Conservation (phyloP, 345 rosid species). For the Tarenaya hassleriana region DNA sequence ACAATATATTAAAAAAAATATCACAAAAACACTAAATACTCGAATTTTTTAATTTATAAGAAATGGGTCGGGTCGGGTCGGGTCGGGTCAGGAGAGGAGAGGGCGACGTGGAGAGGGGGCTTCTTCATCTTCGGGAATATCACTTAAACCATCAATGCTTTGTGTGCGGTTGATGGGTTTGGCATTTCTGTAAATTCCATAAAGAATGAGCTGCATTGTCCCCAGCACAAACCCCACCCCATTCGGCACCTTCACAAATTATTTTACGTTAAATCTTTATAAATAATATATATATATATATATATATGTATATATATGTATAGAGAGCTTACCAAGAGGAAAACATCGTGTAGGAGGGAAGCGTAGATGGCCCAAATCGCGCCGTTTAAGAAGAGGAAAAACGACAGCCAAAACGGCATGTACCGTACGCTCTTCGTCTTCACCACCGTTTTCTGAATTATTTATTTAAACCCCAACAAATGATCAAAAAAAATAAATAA, state of each 20-base stretch:
- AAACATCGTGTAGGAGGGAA: slow-evolving; percentile 38
- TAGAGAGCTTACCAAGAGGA: slow-evolving; percentile 41
- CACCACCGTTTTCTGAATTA: slow-evolving; percentile 64
- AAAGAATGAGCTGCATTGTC: slow-evolving; percentile 46
- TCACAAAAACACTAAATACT: too few relatives aligned
- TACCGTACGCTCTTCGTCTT: slow-evolving; percentile 55
- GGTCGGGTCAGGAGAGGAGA: slow-evolving; percentile 21
- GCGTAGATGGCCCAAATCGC: slow-evolving; percentile 65
- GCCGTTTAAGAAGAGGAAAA: slow-evolving; percentile 57
- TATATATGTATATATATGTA: not conserved
- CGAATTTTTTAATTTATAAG: not conserved
- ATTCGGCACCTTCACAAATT: slow-evolving; percentile 54
- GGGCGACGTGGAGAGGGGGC: slow-evolving; percentile 20
- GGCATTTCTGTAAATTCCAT: slow-evolving; percentile 47
- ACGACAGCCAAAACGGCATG: slow-evolving; percentile 72
- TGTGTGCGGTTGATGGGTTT: slow-evolving; percentile 11
- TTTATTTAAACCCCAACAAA: slow-evolving; percentile 6
- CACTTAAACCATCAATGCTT: too few relatives aligned
- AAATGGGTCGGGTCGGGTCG: not conserved
- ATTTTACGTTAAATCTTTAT: not conserved
- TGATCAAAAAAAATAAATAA: not conserved
- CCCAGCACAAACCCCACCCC: slow-evolving; percentile 60
- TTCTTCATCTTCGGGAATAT: slow-evolving; percentile 20
- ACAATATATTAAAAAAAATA: too few relatives aligned
- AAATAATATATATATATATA: not conserved